Conservation (phyloP, 179 eudicot species). For the Beta lomatogona region DNA sequence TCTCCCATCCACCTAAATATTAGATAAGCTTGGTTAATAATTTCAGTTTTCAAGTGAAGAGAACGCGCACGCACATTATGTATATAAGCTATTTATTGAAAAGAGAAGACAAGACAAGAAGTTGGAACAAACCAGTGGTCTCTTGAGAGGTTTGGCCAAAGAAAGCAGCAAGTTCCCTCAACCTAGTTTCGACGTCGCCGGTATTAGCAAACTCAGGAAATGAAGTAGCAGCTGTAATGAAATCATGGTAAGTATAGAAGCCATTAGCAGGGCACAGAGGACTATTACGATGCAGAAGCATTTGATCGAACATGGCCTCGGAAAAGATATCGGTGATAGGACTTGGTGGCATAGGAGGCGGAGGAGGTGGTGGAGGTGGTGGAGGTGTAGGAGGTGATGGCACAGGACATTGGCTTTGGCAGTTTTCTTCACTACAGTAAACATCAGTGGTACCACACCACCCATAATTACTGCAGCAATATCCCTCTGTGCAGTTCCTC, state of each 20-base stretch:
- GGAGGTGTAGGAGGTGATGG: too few relatives aligned
- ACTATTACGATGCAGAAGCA: slow-evolving; percentile 37
- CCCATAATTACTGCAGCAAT: slow-evolving; percentile 28
- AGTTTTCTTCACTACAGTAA: slow-evolving; percentile 16
- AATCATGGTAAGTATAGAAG: slow-evolving; percentile 29
- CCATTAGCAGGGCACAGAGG: slow-evolving; percentile 19
- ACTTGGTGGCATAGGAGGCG: too few relatives aligned
- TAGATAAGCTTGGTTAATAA: too few relatives aligned
- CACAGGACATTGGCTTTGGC: too few relatives aligned
- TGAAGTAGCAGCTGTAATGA: slow-evolving; percentile 29
- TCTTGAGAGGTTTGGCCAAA: slow-evolving; percentile 36
- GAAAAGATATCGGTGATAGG: too few relatives aligned
- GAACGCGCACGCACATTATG: background rate
- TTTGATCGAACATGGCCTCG: slow-evolving; percentile 18
- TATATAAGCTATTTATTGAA: background rate
- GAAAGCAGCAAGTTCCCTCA: slow-evolving; percentile 34
- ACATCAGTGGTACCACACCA: slow-evolving; percentile 18
- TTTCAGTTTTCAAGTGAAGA: too few relatives aligned
- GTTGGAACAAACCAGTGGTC: slow-evolving; percentile 21
- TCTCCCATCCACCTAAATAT: slow-evolving; percentile 23
- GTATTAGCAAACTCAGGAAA: slow-evolving; percentile 27
- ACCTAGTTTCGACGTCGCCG: slow-evolving; percentile 25
- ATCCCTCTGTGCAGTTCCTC: slow-evolving; percentile 21
- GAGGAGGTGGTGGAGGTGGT: too few relatives aligned
- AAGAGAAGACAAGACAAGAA: background rate